phyloP scores from a whole-genome alignment of 192 early-diverging fungal genomes.

The Geranomyces variabilis region DNA sequence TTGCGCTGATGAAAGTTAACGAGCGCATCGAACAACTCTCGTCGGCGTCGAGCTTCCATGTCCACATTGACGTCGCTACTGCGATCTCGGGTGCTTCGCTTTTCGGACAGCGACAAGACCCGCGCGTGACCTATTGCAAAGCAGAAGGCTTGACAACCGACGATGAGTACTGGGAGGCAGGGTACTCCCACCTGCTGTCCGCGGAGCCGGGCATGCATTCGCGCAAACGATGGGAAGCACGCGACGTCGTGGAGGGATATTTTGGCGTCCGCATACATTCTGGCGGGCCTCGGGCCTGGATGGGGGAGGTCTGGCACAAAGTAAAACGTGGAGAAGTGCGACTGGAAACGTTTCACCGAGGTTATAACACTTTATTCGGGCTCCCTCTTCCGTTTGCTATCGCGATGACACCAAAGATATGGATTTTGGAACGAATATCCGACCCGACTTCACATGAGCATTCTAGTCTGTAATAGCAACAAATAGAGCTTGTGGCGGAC shows the following conservation, averaged over 20 bases:
- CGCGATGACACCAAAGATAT: background rate
- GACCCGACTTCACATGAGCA: background rate
- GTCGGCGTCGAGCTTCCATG: slow-evolving; percentile 27
- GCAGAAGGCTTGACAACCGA: background rate
- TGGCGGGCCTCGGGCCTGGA: slow-evolving; percentile 1
- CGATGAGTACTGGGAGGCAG: slow-evolving; percentile 4
- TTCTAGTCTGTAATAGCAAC: no score
- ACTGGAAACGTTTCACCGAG: background rate
- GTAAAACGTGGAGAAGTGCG: background rate
- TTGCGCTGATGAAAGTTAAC: slow-evolving; percentile 71
- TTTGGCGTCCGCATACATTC: background rate
- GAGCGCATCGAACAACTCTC: slow-evolving; percentile 26
- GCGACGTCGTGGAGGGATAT: slow-evolving; percentile 7
- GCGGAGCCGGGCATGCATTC: slow-evolving; percentile 4
- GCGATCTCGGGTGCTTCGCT: slow-evolving; percentile 85
- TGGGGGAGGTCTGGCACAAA: background rate
- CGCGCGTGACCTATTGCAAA: background rate
- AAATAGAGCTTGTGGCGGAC: no score
- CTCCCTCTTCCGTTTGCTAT: background rate
- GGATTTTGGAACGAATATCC: slow-evolving; percentile 9
- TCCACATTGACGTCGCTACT: slow-evolving; percentile 74
- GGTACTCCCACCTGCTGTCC: slow-evolving; percentile 7
- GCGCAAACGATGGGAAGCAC: background rate
- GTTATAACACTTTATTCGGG: background rate
- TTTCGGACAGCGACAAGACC: slow-evolving; percentile 56